Evolutionary conservation across 2,329 filamentous ascomycete species (phyloP).

Genomic region (Pyrenophora seminiperda): DNA sequence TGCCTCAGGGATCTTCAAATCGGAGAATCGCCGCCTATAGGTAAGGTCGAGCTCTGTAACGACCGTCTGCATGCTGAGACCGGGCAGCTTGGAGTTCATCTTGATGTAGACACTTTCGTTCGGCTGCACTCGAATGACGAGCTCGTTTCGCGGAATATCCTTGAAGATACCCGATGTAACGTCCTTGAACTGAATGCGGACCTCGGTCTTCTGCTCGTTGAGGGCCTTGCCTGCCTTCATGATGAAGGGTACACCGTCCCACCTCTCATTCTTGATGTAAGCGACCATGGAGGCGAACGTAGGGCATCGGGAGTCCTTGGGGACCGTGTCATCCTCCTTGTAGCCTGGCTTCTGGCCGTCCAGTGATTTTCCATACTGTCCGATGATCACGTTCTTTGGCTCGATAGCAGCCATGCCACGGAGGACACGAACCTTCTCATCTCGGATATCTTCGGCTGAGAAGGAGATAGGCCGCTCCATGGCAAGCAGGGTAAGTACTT

Average conservation of each 20-base stretch:
- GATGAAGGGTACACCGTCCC: conserved; percentile 99
- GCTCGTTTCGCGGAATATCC: conserved; percentile 98
- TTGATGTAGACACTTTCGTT: conserved; percentile 99
- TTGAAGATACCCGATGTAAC: conserved; percentile 99
- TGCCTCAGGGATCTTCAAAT: conserved; percentile 98
- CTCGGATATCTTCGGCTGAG: conserved; percentile 95
- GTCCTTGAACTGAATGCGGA: conserved; percentile 99
- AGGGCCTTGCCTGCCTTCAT: conserved; percentile 98
- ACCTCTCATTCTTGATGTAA: conserved; percentile 99
- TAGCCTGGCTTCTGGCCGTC: conserved; percentile 97
- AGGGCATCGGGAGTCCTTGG: conserved; percentile 94
- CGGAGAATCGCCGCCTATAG: conserved; percentile 96
- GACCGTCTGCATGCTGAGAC: conserved; percentile 98
- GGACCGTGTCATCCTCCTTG: conserved; percentile 98
- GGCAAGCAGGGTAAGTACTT: conserved; percentile 91
- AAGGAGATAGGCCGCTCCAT: conserved; percentile 99
- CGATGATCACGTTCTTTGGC: conserved; percentile 99
- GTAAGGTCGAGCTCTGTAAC: conserved; percentile 98
- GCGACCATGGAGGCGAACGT: conserved; percentile 97
- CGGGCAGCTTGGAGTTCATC: conserved; percentile 99
- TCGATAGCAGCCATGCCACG: conserved; percentile 92
- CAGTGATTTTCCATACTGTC: conserved; percentile 94
- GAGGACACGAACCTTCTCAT: conserved; percentile 97
- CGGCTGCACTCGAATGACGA: conserved; percentile 98
- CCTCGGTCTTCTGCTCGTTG: conserved; percentile 99